Evolutionary conservation across 2,329 filamentous ascomycete genomes (phyloP), one percentile per base, ranked within the genome.

Genomic region (Drechslerella stenobrocha): DNA sequence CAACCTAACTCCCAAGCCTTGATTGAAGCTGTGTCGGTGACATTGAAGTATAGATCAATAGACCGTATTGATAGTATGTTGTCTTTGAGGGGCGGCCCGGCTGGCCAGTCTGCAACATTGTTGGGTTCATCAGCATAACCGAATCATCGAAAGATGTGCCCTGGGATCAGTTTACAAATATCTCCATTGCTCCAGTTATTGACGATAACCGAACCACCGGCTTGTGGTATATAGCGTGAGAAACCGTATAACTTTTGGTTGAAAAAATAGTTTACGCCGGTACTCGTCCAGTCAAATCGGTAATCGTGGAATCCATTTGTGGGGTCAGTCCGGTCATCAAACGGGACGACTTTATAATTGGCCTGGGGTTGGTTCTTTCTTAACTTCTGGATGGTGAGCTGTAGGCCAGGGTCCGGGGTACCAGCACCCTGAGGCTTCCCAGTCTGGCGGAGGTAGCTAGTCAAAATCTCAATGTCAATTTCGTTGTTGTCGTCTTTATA

Each of bases 141-240:
- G 22, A 32, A 32, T 1, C 48, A 20, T 28, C 6, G 20, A 52
- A 3, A 7, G 26, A 35, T n/a, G 30, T 37, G 40, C 11, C 23
- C 35, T 34, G 13, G 8, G 18, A 3, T 22, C 7, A 26, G 48
- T 57, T 45, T 63, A 69, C 64, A 61, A 13, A 24, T 28, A 24
- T 69, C 40, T 7, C 64, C 64, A 28, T 69, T 69, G 24, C 57
- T 69, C 64, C 64, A 69, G 42, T 69, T 69, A 40, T 69, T 69
- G 3, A 69, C 52, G 3, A 69, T 13, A 20, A 69, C 45, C 9
- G 26, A 18, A 1, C 64, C 64, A 4, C 53, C 32, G 2, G 20
- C 18, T 5, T 47, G 15, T 1, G 64, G 57, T 6, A 52, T 52
- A 18, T 28, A 50, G 13, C 37, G 32, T n/a, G 52, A 26, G 23